Evolutionary conservation across 139 green algal species (phyloP).

Genomic region (Micractinium conductrix): DNA sequence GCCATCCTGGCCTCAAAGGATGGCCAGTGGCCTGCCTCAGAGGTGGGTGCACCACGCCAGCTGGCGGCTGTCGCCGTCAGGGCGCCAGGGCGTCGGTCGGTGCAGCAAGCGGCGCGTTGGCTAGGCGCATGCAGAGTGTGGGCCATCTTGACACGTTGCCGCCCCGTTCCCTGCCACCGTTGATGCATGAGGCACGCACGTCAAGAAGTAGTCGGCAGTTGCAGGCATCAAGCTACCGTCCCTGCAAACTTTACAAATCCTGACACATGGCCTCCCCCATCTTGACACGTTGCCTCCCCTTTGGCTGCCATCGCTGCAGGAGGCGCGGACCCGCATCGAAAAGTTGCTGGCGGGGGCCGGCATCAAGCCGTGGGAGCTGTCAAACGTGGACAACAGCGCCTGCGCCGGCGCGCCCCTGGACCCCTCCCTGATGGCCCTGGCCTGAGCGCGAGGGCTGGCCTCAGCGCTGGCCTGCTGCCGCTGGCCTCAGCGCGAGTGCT

Average conservation of each 20-base stretch:
- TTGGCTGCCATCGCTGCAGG: background rate
- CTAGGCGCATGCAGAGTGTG: too few relatives aligned
- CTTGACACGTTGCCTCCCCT: too few relatives aligned
- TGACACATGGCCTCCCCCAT: background rate
- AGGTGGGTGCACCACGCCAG: background rate
- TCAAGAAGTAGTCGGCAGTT: too few relatives aligned
- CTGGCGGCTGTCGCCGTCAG: too few relatives aligned
- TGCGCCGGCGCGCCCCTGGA: slow-evolving; percentile 47
- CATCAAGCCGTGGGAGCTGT: slow-evolving; percentile 92
- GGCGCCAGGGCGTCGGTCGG: too few relatives aligned
- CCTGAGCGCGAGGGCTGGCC: background rate
- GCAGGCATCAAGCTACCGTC: too few relatives aligned
- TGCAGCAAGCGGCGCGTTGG: too few relatives aligned
- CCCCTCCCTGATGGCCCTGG: slow-evolving; percentile 7
- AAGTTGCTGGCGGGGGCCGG: slow-evolving; percentile 46
- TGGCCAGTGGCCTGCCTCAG: slow-evolving; percentile 40
- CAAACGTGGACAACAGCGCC: slow-evolving; percentile 72
- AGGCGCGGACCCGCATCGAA: slow-evolving; percentile 26
- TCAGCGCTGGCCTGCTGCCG: too few relatives aligned
- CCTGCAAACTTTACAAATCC: background rate
- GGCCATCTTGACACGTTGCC: too few relatives aligned
- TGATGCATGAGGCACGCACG: too few relatives aligned
- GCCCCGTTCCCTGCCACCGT: too few relatives aligned
- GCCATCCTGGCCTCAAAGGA: slow-evolving; percentile 46
- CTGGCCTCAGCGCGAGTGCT: background rate